Conservation (phyloP, 768 basidiomycete genomes). For the Boletus sensibilis region DNA sequence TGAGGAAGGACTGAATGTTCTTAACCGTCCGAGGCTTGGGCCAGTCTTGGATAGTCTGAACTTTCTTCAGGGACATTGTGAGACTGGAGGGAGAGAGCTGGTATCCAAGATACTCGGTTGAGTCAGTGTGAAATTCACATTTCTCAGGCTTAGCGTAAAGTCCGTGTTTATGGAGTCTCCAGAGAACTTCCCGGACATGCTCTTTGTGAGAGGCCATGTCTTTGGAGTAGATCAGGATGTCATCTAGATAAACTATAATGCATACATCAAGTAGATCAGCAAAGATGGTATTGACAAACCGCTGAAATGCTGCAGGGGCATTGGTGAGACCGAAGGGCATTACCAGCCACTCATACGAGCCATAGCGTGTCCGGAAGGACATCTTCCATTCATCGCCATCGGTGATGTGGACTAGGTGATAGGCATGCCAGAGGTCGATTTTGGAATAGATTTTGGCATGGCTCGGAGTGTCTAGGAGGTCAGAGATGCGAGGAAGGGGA, state of each 20-base stretch:
- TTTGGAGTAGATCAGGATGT: constrained; percentile 42
- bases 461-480: no score
- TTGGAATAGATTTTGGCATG: no score
- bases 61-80: background rate
- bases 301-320: no score
- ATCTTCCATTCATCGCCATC: background rate
- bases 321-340: no score
- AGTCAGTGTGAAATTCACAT: background rate
- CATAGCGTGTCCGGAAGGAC: background rate
- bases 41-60: background rate
- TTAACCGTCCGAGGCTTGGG: background rate
- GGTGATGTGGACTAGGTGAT: no score
- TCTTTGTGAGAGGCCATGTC: background rate
- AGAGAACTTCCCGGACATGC: background rate
- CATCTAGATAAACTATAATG: constrained; percentile 42
- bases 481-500: constrained; percentile 5
- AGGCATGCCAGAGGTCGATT: no score
- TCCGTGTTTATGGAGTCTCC: background rate
- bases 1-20: background rate
- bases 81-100: background rate
- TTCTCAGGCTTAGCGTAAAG: background rate
- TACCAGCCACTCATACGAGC: background rate
- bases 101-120: background rate
- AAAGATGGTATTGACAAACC: constrained; percentile 21
- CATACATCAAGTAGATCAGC: constrained; percentile 26